phyloP scores from a whole-genome alignment of 1,139 yeast species.

The Yamadazyma spencermartinsiae region DNA sequence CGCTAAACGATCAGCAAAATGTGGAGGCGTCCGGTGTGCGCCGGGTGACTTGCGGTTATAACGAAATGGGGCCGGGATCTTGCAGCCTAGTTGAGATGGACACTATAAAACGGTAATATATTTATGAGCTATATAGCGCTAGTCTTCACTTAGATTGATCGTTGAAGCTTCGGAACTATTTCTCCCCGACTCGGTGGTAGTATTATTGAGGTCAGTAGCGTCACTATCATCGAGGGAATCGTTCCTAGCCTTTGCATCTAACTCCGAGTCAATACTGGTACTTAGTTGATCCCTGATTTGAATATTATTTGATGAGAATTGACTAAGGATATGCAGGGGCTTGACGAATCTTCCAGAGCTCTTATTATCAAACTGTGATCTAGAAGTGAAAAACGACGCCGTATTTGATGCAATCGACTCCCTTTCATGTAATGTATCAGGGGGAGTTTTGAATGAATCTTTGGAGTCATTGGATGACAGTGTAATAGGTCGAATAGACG shows the following conservation, averaged over 20 bases:
- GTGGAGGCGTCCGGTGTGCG: too few relatives aligned
- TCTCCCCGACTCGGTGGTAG: background rate
- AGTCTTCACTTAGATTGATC: background rate
- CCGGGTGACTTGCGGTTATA: too few relatives aligned
- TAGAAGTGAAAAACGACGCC: constrained; percentile 16
- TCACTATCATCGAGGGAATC: background rate
- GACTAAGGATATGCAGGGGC: constrained; percentile 32
- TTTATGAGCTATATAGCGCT: too few relatives aligned
- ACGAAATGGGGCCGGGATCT: too few relatives aligned
- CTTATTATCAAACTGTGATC: constrained; percentile 11
- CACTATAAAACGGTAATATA: too few relatives aligned
- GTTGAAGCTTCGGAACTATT: constrained; percentile 1
- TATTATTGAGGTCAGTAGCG: background rate
- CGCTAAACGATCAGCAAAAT: too few relatives aligned
- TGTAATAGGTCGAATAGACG: background rate
- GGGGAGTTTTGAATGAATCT: constrained; percentile 9
- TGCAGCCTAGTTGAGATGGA: too few relatives aligned
- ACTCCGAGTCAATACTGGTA: constrained; percentile 27
- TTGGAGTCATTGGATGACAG: background rate
- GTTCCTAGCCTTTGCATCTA: background rate
- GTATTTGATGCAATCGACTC: constrained; percentile 10
- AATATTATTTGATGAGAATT: constrained; percentile 17
- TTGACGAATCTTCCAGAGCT: constrained; percentile 13
- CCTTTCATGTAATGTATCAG: constrained; percentile 1
- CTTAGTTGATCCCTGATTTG: constrained; percentile 19